Conservation (phyloP, 106 monocot species). For the Alisma plantagoaquatica region DNA sequence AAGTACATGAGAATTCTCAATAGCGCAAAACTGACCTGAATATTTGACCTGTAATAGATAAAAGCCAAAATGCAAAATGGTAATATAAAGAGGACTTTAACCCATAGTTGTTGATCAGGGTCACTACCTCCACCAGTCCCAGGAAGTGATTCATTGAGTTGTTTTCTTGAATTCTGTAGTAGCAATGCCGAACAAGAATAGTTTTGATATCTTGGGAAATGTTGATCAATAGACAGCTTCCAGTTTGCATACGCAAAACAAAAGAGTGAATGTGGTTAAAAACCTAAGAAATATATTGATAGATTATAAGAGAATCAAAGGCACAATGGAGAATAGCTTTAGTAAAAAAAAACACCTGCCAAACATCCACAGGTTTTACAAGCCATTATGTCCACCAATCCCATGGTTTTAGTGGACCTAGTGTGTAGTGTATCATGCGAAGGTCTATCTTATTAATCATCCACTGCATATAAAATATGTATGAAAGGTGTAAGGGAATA, state of each 20-base stretch:
- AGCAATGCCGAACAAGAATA: too few species aligned
- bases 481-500: neutral
- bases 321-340: too few species aligned
- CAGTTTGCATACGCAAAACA: too few species aligned
- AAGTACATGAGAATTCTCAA: neutral
- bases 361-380: constrained; percentile 89
- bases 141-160: constrained; percentile 80
- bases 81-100: constrained; percentile 55
- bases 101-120: constrained; percentile 40
- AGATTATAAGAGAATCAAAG: too few species aligned
- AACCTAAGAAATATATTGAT: too few species aligned
- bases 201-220: too few species aligned
- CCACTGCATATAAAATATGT: constrained; percentile 41
- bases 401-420: constrained; percentile 99
- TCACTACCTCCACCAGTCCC: constrained; percentile 83
- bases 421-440: constrained; percentile 83
- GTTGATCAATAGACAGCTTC: too few species aligned
- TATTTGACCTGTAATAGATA: constrained; percentile 41
- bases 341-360: too few species aligned
- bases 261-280: too few species aligned
- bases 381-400: constrained; percentile 99
- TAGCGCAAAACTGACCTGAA: constrained; percentile 37
- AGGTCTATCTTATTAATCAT: constrained; percentile 99
- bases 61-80: constrained; percentile 49
- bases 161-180: constrained; percentile 57